These are phyloP conservation scores for Lentinula aciculospora DNA, from an alignment of 768 basidiomycete genomes.

Conservation along the genomic window DNA sequence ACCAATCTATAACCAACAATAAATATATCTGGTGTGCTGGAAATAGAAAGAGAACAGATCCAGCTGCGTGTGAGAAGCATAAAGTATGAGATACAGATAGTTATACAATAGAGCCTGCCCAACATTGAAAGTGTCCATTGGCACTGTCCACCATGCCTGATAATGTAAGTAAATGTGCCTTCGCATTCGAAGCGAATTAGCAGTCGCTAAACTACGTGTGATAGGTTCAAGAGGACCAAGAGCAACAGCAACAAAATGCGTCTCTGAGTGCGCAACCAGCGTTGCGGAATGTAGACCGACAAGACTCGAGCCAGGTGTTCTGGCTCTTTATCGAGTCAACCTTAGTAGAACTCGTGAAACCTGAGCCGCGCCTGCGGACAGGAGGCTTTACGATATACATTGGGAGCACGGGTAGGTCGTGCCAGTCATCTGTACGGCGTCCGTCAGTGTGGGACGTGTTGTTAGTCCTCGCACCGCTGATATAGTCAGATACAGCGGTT, in stretches of 20 bases:
- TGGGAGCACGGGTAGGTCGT: slow-evolving; percentile 19
- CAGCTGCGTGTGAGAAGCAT: neutral
- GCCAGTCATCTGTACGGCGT: slow-evolving; percentile 11
- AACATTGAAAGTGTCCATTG: neutral
- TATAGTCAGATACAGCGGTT: neutral
- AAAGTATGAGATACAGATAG: neutral
- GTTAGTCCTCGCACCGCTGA: neutral
- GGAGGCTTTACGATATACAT: slow-evolving; percentile 7
- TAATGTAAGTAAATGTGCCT: neutral
- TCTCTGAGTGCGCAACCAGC: neutral
- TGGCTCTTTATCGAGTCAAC: neutral
- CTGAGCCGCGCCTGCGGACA: slow-evolving; percentile 3
- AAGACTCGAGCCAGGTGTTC: neutral
- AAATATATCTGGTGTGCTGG: neutral
- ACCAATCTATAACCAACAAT: neutral
- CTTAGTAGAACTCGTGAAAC: neutral
- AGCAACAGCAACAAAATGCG: neutral
- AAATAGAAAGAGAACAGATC: neutral
- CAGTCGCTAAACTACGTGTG: too few species aligned
- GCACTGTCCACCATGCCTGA: too few species aligned
- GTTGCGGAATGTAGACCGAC: neutral
- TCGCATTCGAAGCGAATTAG: too few species aligned
- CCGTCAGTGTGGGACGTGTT: neutral
- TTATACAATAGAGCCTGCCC: neutral
- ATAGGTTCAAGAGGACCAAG: neutral